Evolutionary conservation across 352 stramenopile genomes (phyloP).

Genomic region (Phytophthora europaea): DNA sequence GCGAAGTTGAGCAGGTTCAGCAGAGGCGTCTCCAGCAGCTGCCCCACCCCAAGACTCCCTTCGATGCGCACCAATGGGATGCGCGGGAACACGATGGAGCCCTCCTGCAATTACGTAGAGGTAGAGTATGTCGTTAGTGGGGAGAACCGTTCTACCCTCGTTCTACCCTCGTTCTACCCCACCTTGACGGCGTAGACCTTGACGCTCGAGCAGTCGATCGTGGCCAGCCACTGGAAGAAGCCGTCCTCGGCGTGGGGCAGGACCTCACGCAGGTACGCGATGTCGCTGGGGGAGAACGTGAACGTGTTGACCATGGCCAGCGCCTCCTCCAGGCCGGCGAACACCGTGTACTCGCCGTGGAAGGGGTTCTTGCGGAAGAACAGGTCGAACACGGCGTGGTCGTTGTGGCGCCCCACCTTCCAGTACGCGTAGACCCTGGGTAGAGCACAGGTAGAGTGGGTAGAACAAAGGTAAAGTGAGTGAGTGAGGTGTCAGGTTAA

Average conservation of each 20-base stretch:
- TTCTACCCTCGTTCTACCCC: neutral
- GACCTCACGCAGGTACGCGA: constrained; percentile 94
- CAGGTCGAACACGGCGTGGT: constrained; percentile 95
- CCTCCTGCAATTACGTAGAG: constrained; percentile 63
- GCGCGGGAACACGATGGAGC: constrained; percentile 97
- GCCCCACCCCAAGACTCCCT: constrained; percentile 94
- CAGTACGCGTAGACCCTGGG: constrained; percentile 99
- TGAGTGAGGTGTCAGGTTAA: no score
- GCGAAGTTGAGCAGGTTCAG: constrained; percentile 99
- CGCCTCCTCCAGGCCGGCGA: constrained; percentile 93
- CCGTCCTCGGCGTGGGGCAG: constrained; percentile 91
- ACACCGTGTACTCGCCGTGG: constrained; percentile 97
- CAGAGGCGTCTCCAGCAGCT: constrained; percentile 99
- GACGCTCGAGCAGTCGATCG: constrained; percentile 94
- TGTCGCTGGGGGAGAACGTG: constrained; percentile 94
- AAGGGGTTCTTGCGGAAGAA: constrained; percentile 99
- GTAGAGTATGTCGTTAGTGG: neutral
- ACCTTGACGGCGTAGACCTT: constrained; percentile 94
- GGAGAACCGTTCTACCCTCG: neutral
- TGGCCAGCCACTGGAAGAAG: constrained; percentile 97
- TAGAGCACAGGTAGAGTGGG: no score
- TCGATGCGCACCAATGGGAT: constrained; percentile 96
- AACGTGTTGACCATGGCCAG: constrained; percentile 96
- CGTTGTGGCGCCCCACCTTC: constrained; percentile 95
- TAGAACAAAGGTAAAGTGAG: no score